phyloP scores from a whole-genome alignment of 805 yeast genomes.

The Candida saitoana region DNA sequence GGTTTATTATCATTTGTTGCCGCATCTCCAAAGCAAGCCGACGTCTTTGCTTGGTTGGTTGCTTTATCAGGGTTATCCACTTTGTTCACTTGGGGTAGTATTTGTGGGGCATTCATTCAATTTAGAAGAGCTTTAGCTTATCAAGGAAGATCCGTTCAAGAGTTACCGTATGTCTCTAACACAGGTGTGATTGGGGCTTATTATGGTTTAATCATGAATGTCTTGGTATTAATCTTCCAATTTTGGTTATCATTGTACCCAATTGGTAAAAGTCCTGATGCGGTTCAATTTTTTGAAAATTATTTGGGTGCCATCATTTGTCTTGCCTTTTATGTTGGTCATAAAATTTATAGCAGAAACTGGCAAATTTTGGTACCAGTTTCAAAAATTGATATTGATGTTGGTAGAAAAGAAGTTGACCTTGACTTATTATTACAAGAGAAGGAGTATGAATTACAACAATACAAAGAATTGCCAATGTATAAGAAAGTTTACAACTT shows the following conservation, averaged over 20 bases:
- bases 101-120: constrained; percentile 29
- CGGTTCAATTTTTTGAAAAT: constrained; percentile 48
- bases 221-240: constrained; percentile 27
- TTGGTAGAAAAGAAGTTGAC: constrained; percentile 59
- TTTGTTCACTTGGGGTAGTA: constrained; percentile 33
- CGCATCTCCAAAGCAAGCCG: constrained; percentile 34
- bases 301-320: constrained; percentile 50
- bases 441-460: constrained; percentile 40
- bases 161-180: constrained; percentile 51
- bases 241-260: constrained; percentile 36
- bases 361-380: constrained; percentile 35
- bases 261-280: constrained; percentile 19
- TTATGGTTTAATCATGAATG: constrained; percentile 21
- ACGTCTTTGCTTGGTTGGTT: constrained; percentile 35
- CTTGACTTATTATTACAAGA: constrained; percentile 47
- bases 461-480: constrained; percentile 16
- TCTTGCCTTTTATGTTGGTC: constrained; percentile 46
- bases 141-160: constrained; percentile 40
- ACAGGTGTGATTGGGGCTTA: constrained; percentile 40
- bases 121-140: constrained; percentile 28
- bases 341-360: constrained; percentile 44
- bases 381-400: constrained; percentile 54
- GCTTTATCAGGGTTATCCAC: constrained; percentile 34
- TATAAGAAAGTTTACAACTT: constrained; percentile 19
- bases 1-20: constrained; percentile 39